Conservation (phyloP, 2,329 filamentous ascomycete genomes). For the Hypoxylon sp. region DNA sequence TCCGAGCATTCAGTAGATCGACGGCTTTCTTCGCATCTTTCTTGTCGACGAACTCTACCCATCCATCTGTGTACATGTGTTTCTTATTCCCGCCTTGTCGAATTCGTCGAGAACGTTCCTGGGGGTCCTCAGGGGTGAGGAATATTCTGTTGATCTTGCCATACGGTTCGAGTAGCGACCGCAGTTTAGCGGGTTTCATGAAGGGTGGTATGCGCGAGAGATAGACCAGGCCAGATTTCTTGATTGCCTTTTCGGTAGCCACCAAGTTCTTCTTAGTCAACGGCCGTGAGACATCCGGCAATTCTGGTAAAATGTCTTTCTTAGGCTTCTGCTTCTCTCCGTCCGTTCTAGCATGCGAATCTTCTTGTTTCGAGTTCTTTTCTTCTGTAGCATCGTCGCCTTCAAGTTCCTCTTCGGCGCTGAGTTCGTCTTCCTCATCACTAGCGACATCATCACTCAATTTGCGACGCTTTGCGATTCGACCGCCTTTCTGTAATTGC, state of each 20-base stretch:
- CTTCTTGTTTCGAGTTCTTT: conserved; percentile 44
- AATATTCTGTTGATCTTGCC: conserved; percentile 73
- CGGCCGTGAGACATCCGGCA: conserved; percentile 67
- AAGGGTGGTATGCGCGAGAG: conserved; percentile 88
- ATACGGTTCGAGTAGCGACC: conserved; percentile 81
- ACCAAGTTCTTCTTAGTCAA: conserved; percentile 78
- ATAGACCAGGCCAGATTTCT: conserved; percentile 85
- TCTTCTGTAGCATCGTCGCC: conserved; percentile 45
- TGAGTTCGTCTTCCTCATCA: conserved; percentile 53
- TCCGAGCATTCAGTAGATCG: conserved; percentile 81
- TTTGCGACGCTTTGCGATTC: conserved; percentile 68
- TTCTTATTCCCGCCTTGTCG: conserved; percentile 86
- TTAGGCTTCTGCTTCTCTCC: conserved; percentile 47
- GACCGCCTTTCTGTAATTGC: conserved; percentile 75
- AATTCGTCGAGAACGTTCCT: conserved; percentile 75
- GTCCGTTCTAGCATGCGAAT: conserved; percentile 46
- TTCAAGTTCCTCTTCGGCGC: conserved; percentile 53
- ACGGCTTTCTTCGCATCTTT: conserved; percentile 82
- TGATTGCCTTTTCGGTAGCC: conserved; percentile 73
- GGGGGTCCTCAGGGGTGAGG: conserved; percentile 64
- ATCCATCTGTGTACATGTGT: conserved; percentile 84
- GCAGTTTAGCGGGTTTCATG: conserved; percentile 86
- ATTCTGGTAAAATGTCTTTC: conserved; percentile 54
- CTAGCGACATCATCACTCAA: conserved; percentile 49
- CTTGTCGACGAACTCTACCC: conserved; percentile 86